Evolutionary conservation across 2,329 filamentous ascomycete species (phyloP).

Genomic region (Fusarium devonianum): DNA sequence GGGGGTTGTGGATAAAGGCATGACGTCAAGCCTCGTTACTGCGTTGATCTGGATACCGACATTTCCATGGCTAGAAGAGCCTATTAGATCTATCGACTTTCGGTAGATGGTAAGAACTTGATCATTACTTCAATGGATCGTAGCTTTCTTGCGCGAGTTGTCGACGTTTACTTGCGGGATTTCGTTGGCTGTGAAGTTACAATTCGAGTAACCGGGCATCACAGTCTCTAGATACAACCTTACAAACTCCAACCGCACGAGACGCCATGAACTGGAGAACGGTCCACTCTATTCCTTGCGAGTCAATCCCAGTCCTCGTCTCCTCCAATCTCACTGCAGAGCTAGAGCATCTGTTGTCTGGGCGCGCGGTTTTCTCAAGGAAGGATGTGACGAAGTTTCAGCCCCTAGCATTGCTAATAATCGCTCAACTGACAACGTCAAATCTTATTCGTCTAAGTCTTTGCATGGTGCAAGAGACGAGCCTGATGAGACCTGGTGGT

Average conservation of each 20-base stretch:
- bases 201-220: not conserved
- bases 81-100: not conserved
- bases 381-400: constrained; percentile 1
- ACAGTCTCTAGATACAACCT: not conserved
- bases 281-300: constrained; percentile 24
- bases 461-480: constrained; percentile 3
- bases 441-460: constrained; percentile 8
- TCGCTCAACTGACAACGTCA: constrained; percentile 18
- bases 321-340: constrained; percentile 27
- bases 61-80: constrained; percentile 4
- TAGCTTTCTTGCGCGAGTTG: not conserved
- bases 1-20: constrained; percentile 32
- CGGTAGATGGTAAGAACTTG: not conserved
- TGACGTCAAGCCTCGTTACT: constrained; percentile 41
- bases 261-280: constrained; percentile 19
- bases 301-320: constrained; percentile 14
- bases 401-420: constrained; percentile 16
- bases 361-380: constrained; percentile 11
- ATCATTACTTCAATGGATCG: not conserved
- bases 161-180: too few relatives aligned
- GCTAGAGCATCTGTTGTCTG: constrained; percentile 15
- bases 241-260: constrained; percentile 22
- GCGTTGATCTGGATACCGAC: constrained; percentile 24
- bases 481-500: not conserved
- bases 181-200: too few relatives aligned